A percentile compares a stretch with the other conserved stretches of the same genome.
These are phyloP conservation scores for Amphirosellinia nigrospora DNA, from an alignment of 495 filamentous ascomycete genomes.

Conservation along the genomic window DNA sequence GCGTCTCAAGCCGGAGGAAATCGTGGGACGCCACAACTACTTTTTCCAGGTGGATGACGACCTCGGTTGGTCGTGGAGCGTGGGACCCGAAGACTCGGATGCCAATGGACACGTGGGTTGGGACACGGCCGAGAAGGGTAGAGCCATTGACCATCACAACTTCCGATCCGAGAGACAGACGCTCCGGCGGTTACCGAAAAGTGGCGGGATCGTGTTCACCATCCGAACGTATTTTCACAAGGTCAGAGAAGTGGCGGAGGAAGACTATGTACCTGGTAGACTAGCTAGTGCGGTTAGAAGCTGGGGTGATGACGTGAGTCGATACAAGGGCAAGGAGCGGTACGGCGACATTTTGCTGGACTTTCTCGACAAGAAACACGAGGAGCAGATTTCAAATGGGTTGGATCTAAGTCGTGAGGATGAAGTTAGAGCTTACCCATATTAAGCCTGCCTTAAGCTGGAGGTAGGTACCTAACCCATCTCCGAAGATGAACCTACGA, in stretches of 20 bases:
- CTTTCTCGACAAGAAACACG: slow-evolving; percentile 80
- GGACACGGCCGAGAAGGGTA: slow-evolving; percentile 79
- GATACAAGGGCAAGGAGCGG: slow-evolving; percentile 83
- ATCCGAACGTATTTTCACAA: slow-evolving; percentile 82
- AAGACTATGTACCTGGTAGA: slow-evolving; percentile 73
- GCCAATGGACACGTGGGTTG: slow-evolving; percentile 59
- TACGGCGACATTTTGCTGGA: slow-evolving; percentile 82
- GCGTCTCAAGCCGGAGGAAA: slow-evolving; percentile 66
- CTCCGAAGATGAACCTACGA: neutral
- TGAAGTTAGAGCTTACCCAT: slow-evolving; percentile 51
- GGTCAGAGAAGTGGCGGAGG: slow-evolving; percentile 66
- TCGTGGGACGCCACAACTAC: slow-evolving; percentile 69
- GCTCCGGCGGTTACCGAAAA: slow-evolving; percentile 72
- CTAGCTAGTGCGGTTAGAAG: slow-evolving; percentile 77
- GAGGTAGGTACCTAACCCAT: neutral
- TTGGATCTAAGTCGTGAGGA: slow-evolving; percentile 66
- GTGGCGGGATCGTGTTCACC: slow-evolving; percentile 80
- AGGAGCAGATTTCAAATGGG: slow-evolving; percentile 73
- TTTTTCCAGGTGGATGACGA: slow-evolving; percentile 80
- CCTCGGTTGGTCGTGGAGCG: slow-evolving; percentile 74
- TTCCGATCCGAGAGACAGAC: slow-evolving; percentile 84
- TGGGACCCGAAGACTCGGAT: slow-evolving; percentile 73
- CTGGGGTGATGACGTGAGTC: slow-evolving; percentile 84
- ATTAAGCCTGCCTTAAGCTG: neutral
- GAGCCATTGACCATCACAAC: slow-evolving; percentile 74